Evolutionary conservation across 1,284 basidiomycete species (phyloP), one percentile per base, ranked within the genome.

Genomic region (Leccinum angustisporum): DNA sequence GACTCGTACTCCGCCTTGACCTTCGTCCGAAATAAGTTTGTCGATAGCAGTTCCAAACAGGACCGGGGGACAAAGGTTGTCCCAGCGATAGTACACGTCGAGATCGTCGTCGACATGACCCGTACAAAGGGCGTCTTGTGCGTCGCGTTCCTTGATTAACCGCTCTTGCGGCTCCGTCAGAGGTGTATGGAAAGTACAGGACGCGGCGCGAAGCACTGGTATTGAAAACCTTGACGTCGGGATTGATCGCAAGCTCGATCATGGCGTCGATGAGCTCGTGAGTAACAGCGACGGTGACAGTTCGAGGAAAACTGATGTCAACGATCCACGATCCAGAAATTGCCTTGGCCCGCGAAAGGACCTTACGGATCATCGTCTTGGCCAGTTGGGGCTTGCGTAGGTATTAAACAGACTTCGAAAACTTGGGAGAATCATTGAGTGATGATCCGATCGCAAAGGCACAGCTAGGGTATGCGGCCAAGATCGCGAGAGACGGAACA

Each of bases 281-380:
- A 14, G 54, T 61, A 30, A 71, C 74, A 11, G 74, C 72, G 9
- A 73, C 65, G 5, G 71, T 70, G 50, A 75, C 74, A 27, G 74
- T 70, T 18, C 72, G 71, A 46, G 72, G 74, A 16, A 68, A 73
- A 56, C 74, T 74, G 60, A 73, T 72, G 34, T 71, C 71, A 11
- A 71, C 72, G 27, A 73, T 71, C 74, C 72, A 73, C 36, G 72
- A 54, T 21, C 74, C 72, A 21, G 62, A 72, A 9, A 65, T 61
- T 3, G 56, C 66, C 53, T 71, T 68, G 36, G 70, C 63, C 21
- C 58, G 65, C 21, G 69, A 73, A 31, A 73, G 65, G 3, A 75
- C 71, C 56, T 70, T 72, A 59, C 65, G 69, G 38, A 73, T 69
- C 71, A 73, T 68, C 25, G 40, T 54, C 62, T 70, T 72, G 4